A percentile compares a stretch with the other conserved stretches of the same genome.
phyloP scores from a whole-genome alignment of 2,329 filamentous ascomycete species.

The Didymella glomerata region DNA sequence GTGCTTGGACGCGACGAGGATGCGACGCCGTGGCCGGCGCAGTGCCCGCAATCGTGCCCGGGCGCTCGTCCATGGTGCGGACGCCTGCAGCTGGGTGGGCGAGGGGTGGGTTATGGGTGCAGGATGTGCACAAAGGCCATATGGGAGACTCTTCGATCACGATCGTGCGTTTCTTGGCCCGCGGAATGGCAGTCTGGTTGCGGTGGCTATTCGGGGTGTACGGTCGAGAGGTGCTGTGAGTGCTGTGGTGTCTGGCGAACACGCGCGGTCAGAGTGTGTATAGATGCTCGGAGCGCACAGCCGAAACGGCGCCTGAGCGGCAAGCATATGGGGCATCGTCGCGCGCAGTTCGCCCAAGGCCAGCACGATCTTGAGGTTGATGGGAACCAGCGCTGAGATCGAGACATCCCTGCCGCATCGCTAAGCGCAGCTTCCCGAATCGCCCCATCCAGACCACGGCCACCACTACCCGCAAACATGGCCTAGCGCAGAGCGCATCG shows the following conservation, averaged over 20 bases:
- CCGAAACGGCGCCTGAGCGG: constrained; percentile 7
- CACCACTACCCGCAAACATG: neutral
- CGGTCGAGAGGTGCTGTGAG: neutral
- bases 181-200: neutral
- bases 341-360: constrained; percentile 2
- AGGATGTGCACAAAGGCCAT: constrained; percentile 27
- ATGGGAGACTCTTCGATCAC: constrained; percentile 15
- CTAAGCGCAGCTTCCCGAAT: neutral
- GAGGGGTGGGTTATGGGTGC: constrained; percentile 18
- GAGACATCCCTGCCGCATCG: constrained; percentile 12
- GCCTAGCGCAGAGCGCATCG: constrained; percentile 5
- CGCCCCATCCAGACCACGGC: neutral
- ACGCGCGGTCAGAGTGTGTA: neutral
- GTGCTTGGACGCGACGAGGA: constrained; percentile 55
- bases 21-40: constrained; percentile 37
- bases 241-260: neutral
- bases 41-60: neutral
- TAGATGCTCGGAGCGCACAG: neutral
- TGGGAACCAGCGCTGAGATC: constrained; percentile 8
- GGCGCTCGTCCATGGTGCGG: neutral
- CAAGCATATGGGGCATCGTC: constrained; percentile 4
- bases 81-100: neutral
- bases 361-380: constrained; percentile 21
- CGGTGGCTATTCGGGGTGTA: neutral
- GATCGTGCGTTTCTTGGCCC: neutral